Percentiles rank a stretch among this genome's conserved stretches.
These are phyloP conservation scores for Kregervanrija delftensis DNA, from an alignment of 805 yeast species.

Conservation along the genomic window DNA sequence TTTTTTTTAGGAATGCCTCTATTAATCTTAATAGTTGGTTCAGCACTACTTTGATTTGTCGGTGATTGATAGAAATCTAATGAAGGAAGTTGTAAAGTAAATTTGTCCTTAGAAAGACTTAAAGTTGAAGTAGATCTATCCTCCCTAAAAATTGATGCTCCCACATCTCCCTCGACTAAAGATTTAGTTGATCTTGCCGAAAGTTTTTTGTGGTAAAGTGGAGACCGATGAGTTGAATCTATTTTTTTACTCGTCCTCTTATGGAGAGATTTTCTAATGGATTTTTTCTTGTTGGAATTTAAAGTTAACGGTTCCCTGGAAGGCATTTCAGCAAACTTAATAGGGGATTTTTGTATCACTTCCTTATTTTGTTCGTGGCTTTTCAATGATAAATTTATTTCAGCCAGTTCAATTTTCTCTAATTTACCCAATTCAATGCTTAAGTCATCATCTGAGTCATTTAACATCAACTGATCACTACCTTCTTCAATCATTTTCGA, in stretches of 20 bases:
- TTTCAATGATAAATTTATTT: constrained; percentile 19
- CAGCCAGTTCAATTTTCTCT: constrained; percentile 25
- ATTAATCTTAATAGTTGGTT: constrained; percentile 24
- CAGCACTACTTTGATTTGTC: constrained; percentile 14
- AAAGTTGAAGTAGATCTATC: neutral
- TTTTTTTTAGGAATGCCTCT: constrained; percentile 5
- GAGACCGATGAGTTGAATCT: neutral
- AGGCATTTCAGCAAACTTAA: constrained; percentile 28
- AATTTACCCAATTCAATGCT: constrained; percentile 20
- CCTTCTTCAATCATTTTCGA: constrained; percentile 13
- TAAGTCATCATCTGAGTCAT: constrained; percentile 20
- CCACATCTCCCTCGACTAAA: constrained; percentile 4
- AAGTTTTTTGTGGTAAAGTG: neutral
- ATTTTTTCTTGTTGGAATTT: constrained; percentile 21
- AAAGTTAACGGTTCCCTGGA: constrained; percentile 26
- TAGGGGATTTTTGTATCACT: constrained; percentile 20
- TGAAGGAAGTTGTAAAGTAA: constrained; percentile 18
- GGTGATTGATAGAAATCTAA: constrained; percentile 11
- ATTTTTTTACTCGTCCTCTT: constrained; percentile 1
- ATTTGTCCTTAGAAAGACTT: neutral
- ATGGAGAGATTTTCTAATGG: constrained; percentile 14
- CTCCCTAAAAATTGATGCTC: constrained; percentile 19
- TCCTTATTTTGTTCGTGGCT: constrained; percentile 5
- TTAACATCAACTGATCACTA: constrained; percentile 16
- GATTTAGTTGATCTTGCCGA: neutral